Base-by-base conservation (phyloP, 805 yeast genomes). In the Candida ortonii region DNA sequence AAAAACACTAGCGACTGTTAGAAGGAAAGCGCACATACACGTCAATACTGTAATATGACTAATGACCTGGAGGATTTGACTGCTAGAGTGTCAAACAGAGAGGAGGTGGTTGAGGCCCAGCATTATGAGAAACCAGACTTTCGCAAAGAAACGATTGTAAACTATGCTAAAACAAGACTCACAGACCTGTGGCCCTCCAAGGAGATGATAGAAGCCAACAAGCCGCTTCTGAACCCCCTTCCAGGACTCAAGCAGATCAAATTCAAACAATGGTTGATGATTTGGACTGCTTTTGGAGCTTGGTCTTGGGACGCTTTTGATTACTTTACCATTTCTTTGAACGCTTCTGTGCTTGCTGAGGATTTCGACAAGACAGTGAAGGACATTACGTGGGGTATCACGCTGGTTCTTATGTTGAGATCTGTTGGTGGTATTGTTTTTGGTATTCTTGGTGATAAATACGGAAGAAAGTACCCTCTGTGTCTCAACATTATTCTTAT, bases 271-370 rank as follows among this genome's bases (percentile, higher is more conserved):
- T 78, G 84, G 84, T 59, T 67, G 28, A 73, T 68, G 57, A 75
- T 76, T 48, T 23, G 59, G 13, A 57, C 73, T 27, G 84, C 80
- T 0, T 74, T 75, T 44, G 48, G 59, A 34, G 76, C 74, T 14
- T 78, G 84, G 84, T 65, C 80, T 3, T 73, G 78, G 73, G 84
- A 77, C 59, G 78, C 84, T 3, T 68, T 77, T 50, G 84, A 78
- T 56, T 78, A 73, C 52, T 78, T 79, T 46, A 64, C 74, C 8
- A 76, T 75, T 10, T 71, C 80, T 6, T 56, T 77, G 22, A 74
- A 75, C 47, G 74, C 70, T 6, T 23, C 69, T 0, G 56, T 49
- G 10, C 61, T 78, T 38, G 80, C 84, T 11, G 33, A 50, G 6
- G 62, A 63, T 35, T 65, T 78, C 24, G 65, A 61, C 23, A 62